phyloP scores from a whole-genome alignment of 371 early-diverging fungal genomes.

The Mucor racemosus region DNA sequence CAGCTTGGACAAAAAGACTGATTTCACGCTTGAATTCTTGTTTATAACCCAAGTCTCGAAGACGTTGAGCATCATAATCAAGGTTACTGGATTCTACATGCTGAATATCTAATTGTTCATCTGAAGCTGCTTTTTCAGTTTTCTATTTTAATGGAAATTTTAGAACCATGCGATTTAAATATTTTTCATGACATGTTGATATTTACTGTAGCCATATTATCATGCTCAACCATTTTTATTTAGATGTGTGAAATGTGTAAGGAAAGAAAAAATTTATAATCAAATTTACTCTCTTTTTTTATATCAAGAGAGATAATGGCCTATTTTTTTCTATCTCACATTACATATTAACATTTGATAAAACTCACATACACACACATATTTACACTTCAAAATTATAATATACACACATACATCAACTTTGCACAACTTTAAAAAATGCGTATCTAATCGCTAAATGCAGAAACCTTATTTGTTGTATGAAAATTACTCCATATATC shows the following conservation, averaged over 20 bases:
- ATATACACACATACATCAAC: background rate
- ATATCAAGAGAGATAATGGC: background rate
- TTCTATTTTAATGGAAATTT: background rate
- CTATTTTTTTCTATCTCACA: background rate
- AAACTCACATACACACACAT: conserved; percentile 1
- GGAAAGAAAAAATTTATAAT: background rate
- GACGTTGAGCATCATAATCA: conserved; percentile 41
- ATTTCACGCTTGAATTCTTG: conserved; percentile 53
- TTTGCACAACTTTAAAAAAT: background rate
- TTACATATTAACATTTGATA: background rate
- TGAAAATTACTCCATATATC: conserved; percentile 1
- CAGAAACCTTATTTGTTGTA: background rate
- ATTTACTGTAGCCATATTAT: background rate
- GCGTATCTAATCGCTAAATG: conserved; percentile 2
- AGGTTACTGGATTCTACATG: conserved; percentile 24
- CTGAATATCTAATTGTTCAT: conserved; percentile 15
- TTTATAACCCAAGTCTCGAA: conserved; percentile 45
- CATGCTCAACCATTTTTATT: conserved; percentile 4
- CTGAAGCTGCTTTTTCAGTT: background rate
- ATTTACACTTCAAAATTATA: background rate
- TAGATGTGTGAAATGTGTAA: background rate
- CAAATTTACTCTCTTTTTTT: background rate
- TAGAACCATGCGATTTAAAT: background rate
- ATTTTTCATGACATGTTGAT: background rate
- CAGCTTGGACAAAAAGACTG: conserved; percentile 39